Conservation (phyloP, 2,329 filamentous ascomycete genomes). For the Cercospora sesami region DNA sequence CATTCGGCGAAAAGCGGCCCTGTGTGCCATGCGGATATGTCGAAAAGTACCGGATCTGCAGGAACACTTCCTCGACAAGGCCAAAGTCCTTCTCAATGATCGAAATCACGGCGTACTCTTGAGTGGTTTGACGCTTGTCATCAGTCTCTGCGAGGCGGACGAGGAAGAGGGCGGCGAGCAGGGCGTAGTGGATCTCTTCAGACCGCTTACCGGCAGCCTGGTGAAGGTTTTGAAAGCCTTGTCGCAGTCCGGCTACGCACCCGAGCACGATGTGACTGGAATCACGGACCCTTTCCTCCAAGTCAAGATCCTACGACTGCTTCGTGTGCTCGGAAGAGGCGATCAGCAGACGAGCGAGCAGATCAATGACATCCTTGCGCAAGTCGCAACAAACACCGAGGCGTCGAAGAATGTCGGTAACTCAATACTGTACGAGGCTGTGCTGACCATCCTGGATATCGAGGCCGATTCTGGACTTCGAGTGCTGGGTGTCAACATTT, state of each 20-base stretch:
- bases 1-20: conserved; percentile 90
- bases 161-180: conserved; percentile 89
- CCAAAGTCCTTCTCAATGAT: conserved; percentile 81
- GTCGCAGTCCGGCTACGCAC: conserved; percentile 92
- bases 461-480: conserved; percentile 94
- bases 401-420: conserved; percentile 98
- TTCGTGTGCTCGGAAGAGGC: conserved; percentile 82
- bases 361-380: conserved; percentile 94
- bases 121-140: conserved; percentile 87
- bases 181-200: conserved; percentile 86
- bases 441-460: conserved; percentile 95
- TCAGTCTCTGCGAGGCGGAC: conserved; percentile 90
- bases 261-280: conserved; percentile 96
- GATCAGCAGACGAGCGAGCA: conserved; percentile 88
- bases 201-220: conserved; percentile 76
- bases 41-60: conserved; percentile 95
- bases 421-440: conserved; percentile 94
- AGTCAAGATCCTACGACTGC: conserved; percentile 86
- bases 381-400: conserved; percentile 94
- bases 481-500: conserved; percentile 94
- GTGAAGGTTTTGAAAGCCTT: conserved; percentile 90
- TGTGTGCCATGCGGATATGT: conserved; percentile 99
- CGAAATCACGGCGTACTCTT: conserved; percentile 94
- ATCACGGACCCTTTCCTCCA: conserved; percentile 95
- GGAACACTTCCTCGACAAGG: conserved; percentile 96